Conservation (phyloP, 2,329 filamentous ascomycete genomes). For the Cladosporium sp. region DNA sequence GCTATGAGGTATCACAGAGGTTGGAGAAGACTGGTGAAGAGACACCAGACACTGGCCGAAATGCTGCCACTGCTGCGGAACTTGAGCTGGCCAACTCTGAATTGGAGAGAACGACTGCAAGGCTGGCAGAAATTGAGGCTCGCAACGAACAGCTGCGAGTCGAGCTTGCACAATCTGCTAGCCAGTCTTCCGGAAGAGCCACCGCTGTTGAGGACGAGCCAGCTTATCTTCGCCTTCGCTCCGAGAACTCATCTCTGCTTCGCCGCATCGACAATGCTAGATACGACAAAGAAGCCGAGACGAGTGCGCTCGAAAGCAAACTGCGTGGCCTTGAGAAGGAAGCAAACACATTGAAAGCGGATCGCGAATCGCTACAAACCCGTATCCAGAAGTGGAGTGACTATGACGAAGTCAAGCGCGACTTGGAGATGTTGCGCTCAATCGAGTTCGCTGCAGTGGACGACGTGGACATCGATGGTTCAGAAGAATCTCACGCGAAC, state of each 20-base stretch:
- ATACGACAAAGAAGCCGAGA: constrained; percentile 80
- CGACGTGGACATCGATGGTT: constrained; percentile 56
- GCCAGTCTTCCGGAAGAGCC: constrained; percentile 58
- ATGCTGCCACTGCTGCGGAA: constrained; percentile 79
- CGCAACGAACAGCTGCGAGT: constrained; percentile 91
- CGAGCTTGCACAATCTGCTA: constrained; percentile 83
- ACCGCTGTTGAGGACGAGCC: constrained; percentile 83
- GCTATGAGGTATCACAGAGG: constrained; percentile 92
- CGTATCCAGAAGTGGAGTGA: constrained; percentile 90
- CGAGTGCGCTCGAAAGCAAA: constrained; percentile 72
- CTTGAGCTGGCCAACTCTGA: constrained; percentile 92
- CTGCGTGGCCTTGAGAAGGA: constrained; percentile 80
- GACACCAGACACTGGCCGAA: constrained; percentile 54
- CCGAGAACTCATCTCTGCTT: constrained; percentile 89
- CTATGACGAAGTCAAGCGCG: constrained; percentile 94
- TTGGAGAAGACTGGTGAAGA: constrained; percentile 71
- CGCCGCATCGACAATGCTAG: constrained; percentile 82
- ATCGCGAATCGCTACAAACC: constrained; percentile 74
- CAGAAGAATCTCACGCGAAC: constrained; percentile 46
- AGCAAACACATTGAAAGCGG: constrained; percentile 69
- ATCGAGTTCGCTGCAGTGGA: constrained; percentile 88
- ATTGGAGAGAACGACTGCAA: constrained; percentile 80
- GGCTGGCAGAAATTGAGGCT: constrained; percentile 87
- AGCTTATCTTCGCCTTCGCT: constrained; percentile 79
- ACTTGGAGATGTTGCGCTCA: constrained; percentile 90